Conservation (phyloP, 208 protist species). For the Leptomonas pyrrhocoris region DNA sequence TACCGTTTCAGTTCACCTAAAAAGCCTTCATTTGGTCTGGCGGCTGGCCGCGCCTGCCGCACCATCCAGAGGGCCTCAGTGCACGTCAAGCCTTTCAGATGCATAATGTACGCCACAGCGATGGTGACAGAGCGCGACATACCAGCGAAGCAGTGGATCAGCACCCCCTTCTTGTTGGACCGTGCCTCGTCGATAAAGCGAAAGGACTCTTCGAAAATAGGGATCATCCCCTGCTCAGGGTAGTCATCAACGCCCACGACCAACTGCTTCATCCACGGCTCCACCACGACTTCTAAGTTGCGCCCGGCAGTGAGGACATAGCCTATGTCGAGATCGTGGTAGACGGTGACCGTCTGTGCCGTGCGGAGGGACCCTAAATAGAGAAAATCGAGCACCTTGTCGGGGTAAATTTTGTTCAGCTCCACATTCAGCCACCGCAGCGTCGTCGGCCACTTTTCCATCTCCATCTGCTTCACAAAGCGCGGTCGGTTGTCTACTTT, state of each 20-base stretch:
- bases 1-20: constrained; percentile 46
- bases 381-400: constrained; percentile 85
- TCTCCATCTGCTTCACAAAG: constrained; percentile 64
- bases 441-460: constrained; percentile 46
- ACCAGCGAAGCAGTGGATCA: constrained; percentile 92
- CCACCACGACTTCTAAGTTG: constrained; percentile 64
- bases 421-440: constrained; percentile 74
- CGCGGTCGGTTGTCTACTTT: constrained; percentile 78
- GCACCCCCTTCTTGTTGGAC: constrained; percentile 57
- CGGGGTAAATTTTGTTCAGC: constrained; percentile 90
- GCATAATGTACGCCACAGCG: constrained; percentile 88
- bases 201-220: constrained; percentile 72
- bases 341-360: constrained; percentile 78
- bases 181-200: constrained; percentile 82
- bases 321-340: constrained; percentile 81
- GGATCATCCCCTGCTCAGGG: constrained; percentile 64
- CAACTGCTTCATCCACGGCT: constrained; percentile 81
- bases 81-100: constrained; percentile 48
- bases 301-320: constrained; percentile 81
- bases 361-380: constrained; percentile 87
- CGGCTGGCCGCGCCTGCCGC: constrained; percentile 61
- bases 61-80: constrained; percentile 77
- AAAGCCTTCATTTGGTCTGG: constrained; percentile 87
- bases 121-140: constrained; percentile 89
- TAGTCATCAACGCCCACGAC: constrained; percentile 80